Conservation (phyloP, 2,329 filamentous ascomycete species). For the Tolypocladium album region DNA sequence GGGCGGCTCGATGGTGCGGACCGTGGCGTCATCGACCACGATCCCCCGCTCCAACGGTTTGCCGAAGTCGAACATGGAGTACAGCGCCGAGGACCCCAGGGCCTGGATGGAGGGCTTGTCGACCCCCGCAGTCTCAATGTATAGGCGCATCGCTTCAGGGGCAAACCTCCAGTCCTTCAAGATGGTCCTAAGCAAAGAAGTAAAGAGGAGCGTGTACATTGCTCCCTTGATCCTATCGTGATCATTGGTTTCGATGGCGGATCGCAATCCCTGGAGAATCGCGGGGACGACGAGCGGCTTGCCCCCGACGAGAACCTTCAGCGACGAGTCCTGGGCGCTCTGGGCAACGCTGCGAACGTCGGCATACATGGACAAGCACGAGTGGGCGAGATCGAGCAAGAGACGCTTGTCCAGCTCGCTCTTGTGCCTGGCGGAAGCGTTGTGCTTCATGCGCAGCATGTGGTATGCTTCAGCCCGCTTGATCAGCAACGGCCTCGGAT, state of each 20-base stretch:
- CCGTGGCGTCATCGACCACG: slow-evolving; percentile 59
- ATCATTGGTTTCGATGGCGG: slow-evolving; percentile 68
- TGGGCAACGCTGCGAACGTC: slow-evolving; percentile 94
- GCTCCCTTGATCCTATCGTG: slow-evolving; percentile 90
- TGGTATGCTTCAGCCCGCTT: slow-evolving; percentile 93
- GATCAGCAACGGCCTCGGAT: slow-evolving; percentile 84
- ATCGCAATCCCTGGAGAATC: slow-evolving; percentile 68
- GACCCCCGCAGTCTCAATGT: slow-evolving; percentile 79
- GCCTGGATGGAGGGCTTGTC: slow-evolving; percentile 94
- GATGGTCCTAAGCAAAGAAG: slow-evolving; percentile 78
- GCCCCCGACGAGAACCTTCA: slow-evolving; percentile 83
- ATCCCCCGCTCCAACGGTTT: slow-evolving; percentile 81
- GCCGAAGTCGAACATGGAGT: slow-evolving; percentile 84
- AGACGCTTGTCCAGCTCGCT: slow-evolving; percentile 82
- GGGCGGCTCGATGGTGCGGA: slow-evolving; percentile 60
- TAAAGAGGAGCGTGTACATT: slow-evolving; percentile 83
- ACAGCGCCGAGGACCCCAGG: slow-evolving; percentile 69
- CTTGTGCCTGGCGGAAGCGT: slow-evolving; percentile 76
- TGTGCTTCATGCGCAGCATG: slow-evolving; percentile 86
- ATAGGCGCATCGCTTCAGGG: slow-evolving; percentile 77
- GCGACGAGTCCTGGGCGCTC: slow-evolving; percentile 80
- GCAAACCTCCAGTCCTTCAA: slow-evolving; percentile 92
- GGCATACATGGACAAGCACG: slow-evolving; percentile 82
- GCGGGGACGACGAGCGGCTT: slow-evolving; percentile 81
- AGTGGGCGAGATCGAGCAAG: slow-evolving; percentile 78